phyloP scores from a whole-genome alignment of 2,329 filamentous ascomycete species.

The Paecilomyces variotii region DNA sequence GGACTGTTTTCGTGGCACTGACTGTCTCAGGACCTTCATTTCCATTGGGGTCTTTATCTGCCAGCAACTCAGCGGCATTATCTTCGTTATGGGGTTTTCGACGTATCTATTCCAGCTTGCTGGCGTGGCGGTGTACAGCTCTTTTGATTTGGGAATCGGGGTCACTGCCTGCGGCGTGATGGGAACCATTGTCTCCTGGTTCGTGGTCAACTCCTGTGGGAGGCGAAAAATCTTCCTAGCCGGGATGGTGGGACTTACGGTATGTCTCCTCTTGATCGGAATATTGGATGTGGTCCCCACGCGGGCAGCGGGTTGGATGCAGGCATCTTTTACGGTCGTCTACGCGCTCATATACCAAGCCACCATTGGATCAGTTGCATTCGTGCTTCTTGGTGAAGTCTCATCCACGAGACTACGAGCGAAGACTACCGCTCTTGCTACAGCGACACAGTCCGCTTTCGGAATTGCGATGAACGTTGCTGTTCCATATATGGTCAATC shows the following conservation, averaged over 20 bases:
- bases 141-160: conserved; percentile 29
- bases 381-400: conserved; percentile 42
- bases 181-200: conserved; percentile 27
- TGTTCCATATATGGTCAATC: conserved; percentile 35
- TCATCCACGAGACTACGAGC: conserved; percentile 35
- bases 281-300: conserved; percentile 27
- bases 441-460: conserved; percentile 30
- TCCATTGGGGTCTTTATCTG: conserved; percentile 37
- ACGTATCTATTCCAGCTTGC: conserved; percentile 42
- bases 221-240: conserved; percentile 24
- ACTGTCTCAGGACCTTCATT: conserved; percentile 34
- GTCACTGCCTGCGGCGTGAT: conserved; percentile 28
- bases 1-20: conserved; percentile 34
- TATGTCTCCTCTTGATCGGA: conserved; percentile 27
- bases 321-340: conserved; percentile 29
- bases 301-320: conserved; percentile 24
- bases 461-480: conserved; percentile 34
- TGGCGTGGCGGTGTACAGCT: conserved; percentile 19
- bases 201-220: conserved; percentile 23
- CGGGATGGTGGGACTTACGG: conserved; percentile 23
- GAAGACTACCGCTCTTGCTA: conserved; percentile 38
- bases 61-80: conserved; percentile 35
- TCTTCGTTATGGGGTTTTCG: conserved; percentile 37
- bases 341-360: conserved; percentile 34
- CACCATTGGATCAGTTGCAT: conserved; percentile 36